Evolutionary conservation across 176 grass and related monocot genomes (phyloP), one percentile per base, ranked within the genome.

Genomic region (Triticum timopheevii): DNA sequence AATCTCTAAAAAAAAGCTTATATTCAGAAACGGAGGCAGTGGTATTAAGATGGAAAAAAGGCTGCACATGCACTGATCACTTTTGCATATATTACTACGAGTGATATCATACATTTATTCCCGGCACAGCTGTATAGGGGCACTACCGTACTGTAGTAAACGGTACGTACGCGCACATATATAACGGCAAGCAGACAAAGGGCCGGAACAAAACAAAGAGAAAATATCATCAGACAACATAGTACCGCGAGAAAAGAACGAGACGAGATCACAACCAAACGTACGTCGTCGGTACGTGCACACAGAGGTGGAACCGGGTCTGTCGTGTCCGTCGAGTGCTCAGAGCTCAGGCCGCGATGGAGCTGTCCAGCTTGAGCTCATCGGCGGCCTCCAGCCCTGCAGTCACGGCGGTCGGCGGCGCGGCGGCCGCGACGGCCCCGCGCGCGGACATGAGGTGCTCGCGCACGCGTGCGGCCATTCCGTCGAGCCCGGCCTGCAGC

Each of bases 401-500:
- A 10, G 25, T 23, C 5, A 59, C 61, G 2, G 22, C 1, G 15
- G 62, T 2, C 6, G 24, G 1, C 3, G 16, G 6, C 6, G 52
- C 17, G 7, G 25, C 20, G 7, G 3, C 38, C 2, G 61, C 13
- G 11, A 70, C 22, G 28, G 25, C 22, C 5, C 13, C 74, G 58
- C 80, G 80, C 0, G 39, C 39, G 40, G 86, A 74, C 4, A 70
- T 4, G 70, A 91, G 65, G 68, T 90, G 77, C 4, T 88, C 82
- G 1, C 28, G 69, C 1, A 88, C 90, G 62, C 82, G 85, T 1
- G 61, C 76, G 22, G 90, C 82, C 90, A 91, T 86, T 81, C 70
- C 85, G 58, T 90, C 93, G 35, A 92, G 87, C 8, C 86, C 90
- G 22, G 78, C 79, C 77, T 91, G 90, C 9, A 91, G 86, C n/a